Evolutionary conservation across 768 basidiomycete genomes (phyloP), one percentile per base, ranked within the genome.

Genomic region (Macrolepiota fuliginosa): DNA sequence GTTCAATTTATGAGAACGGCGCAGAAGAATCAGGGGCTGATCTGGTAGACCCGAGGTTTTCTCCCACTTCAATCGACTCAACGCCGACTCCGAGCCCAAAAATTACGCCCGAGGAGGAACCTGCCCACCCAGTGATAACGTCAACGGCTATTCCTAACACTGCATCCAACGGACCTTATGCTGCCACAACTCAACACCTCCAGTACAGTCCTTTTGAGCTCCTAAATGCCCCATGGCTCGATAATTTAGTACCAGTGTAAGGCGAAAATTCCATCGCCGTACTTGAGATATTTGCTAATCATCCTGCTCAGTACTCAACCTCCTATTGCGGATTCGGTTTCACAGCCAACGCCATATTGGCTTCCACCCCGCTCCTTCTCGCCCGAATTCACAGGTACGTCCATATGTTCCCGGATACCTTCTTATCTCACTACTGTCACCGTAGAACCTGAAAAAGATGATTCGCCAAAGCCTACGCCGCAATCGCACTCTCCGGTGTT

Each of bases 21-120:
- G 25, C 13, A 10, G 40, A 35, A 35, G 57, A 39, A 24, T 17
- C 22, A 39, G 50, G 39, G 22, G 36, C 47, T 11, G 37, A 15
- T 13, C 17, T 7, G 11, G 42, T 24, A 3, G 50, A 53, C 25
- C 29, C 10, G 15, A 46, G 42, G 7, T 15, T 46, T 35, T 54
- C 59, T 35, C 59, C 59, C 6, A 61, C 59, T 12, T 61, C 59
- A 10, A 61, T 61, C 22, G 59, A 61, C 29, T 61, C 59, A 17
- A 61, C 59, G 4, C 59, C 59, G 7, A 45, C 51, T 24, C 59
- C 59, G 4, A 61, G 59, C 39, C 59, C 59, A 10, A 36, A 29
- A 3, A 54, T 61, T 22, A 10, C 11, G 24, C 59, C 59, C 11
- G n/a, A 22, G n/a, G 25, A 46, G 29, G 32, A 36, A 12, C 17